These are phyloP conservation scores for Yamadazyma scolyti DNA, from an alignment of 805 yeast species.

Conservation along the genomic window DNA sequence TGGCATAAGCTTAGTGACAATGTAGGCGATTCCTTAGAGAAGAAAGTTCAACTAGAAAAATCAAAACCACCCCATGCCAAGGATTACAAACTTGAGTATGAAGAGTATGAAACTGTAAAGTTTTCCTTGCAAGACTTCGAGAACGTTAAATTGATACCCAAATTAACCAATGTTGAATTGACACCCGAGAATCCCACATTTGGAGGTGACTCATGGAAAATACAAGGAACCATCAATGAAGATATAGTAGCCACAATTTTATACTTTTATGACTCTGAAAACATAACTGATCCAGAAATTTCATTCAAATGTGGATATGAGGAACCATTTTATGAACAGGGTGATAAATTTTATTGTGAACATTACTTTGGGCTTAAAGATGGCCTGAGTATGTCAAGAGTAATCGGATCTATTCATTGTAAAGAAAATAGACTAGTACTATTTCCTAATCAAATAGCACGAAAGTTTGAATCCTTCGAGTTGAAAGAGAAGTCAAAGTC, in stretches of 20 bases:
- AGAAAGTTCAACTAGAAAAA: too few relatives aligned
- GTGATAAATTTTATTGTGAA: constrained; percentile 21
- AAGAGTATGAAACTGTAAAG: constrained; percentile 4
- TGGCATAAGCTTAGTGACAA: too few relatives aligned
- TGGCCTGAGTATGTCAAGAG: constrained; percentile 18
- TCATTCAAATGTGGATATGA: constrained; percentile 24
- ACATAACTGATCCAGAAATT: constrained; percentile 29
- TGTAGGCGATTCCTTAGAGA: too few relatives aligned
- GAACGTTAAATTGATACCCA: constrained; percentile 32
- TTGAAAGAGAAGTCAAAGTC: constrained; percentile 28
- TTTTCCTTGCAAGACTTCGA: constrained; percentile 11
- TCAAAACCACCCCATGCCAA: constrained; percentile 5
- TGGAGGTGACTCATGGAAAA: constrained; percentile 40
- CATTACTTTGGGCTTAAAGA: constrained; percentile 25
- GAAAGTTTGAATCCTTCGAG: constrained; percentile 35
- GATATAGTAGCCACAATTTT: constrained; percentile 37
- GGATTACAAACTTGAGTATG: constrained; percentile 4
- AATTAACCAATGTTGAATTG: constrained; percentile 36
- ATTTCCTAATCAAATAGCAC: constrained; percentile 37
- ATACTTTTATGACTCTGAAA: constrained; percentile 36
- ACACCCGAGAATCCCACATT: constrained; percentile 37
- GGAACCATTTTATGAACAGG: constrained; percentile 32
- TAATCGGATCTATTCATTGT: constrained; percentile 22
- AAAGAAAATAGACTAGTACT: constrained; percentile 24
- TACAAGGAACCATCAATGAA: constrained; percentile 38